A percentile compares a stretch with the other conserved stretches of the same genome.
These are phyloP conservation scores for Tolypocladium album DNA, from an alignment of 2,329 filamentous ascomycete genomes.

Conservation along the genomic window DNA sequence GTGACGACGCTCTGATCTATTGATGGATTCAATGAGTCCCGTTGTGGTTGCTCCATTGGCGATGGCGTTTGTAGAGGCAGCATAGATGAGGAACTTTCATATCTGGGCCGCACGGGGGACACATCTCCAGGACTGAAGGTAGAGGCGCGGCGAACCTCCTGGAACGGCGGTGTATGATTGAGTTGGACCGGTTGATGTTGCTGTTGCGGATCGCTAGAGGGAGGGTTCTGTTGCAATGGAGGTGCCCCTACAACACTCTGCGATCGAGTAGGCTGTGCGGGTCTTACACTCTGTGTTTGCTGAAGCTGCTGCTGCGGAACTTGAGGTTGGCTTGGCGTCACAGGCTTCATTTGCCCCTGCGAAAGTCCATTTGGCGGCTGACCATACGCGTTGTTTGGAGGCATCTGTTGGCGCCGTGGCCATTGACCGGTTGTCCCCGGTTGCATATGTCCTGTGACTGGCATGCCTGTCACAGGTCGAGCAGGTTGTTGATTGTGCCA, in stretches of 20 bases:
- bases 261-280: neutral
- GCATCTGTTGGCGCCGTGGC: slow-evolving; percentile 1
- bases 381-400: neutral
- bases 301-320: neutral
- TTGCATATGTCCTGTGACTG: neutral
- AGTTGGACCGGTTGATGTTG: neutral
- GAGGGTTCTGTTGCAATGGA: neutral
- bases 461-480: slow-evolving; percentile 6
- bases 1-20: neutral
- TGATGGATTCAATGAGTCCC: slow-evolving; percentile 5
- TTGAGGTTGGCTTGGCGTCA: neutral
- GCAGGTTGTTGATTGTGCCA: slow-evolving; percentile 2
- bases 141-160: slow-evolving; percentile 1
- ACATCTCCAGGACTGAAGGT: slow-evolving; percentile 4
- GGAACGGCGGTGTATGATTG: neutral
- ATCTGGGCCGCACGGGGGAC: slow-evolving; percentile 5
- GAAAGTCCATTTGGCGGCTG: neutral
- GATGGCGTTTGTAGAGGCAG: slow-evolving; percentile 6
- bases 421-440: neutral
- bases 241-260: neutral
- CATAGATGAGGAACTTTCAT: slow-evolving; percentile 6
- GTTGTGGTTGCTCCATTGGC: slow-evolving; percentile 5
- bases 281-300: neutral
- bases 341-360: neutral
- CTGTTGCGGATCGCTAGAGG: neutral